Evolutionary conservation across 257 asterid genomes (phyloP), one percentile per base, ranked within the genome.

Genomic region (Hygrophila difformis): DNA sequence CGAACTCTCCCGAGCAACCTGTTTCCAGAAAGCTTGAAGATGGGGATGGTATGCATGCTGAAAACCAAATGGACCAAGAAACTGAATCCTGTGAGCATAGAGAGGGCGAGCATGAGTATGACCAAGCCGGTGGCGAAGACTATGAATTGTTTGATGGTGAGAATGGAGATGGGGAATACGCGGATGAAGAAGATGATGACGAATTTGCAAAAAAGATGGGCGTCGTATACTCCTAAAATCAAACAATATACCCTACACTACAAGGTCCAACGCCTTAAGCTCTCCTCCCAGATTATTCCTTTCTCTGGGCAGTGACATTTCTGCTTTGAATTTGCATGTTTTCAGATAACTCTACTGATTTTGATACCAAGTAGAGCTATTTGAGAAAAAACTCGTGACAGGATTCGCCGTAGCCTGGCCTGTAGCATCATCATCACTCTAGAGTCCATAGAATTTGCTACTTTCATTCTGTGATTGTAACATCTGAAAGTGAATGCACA

Each of bases 141-240:
- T 66, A 44, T 43, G 78, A 61, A 43, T 23, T 76, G 44, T 80
- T 76, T 7, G 87, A 78, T 8, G 93, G 78, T 18, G 39, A 47
- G 34, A 26, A 28, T 26, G 58, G 43, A 31, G 50, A 51, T 33
- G 51, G 22, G 20, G 93, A 80, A 39, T 80, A 72, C 51, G 87
- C 78, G 6, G 95, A 71, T 0, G 94, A 81, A 17, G 93, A 80
- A 1, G 91, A 77, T 6, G 87, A 59, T 0, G 91, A 85, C 0
- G 94, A 87, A 54, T 87, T 87, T 53, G 94, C 94, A 5, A 87
- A 87, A 71, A 87, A 87, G 87, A 77, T 87, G 94, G 94, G 93
- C 2, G 93, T 77, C 17, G 45, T 77, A 64, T 78, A 71, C 70
- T 71, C 85, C 8, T 74, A 49, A 61, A 75, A 53, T 41, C 28